Conservation (phyloP, 495 filamentous ascomycete genomes). For the Penicillium silybi region DNA sequence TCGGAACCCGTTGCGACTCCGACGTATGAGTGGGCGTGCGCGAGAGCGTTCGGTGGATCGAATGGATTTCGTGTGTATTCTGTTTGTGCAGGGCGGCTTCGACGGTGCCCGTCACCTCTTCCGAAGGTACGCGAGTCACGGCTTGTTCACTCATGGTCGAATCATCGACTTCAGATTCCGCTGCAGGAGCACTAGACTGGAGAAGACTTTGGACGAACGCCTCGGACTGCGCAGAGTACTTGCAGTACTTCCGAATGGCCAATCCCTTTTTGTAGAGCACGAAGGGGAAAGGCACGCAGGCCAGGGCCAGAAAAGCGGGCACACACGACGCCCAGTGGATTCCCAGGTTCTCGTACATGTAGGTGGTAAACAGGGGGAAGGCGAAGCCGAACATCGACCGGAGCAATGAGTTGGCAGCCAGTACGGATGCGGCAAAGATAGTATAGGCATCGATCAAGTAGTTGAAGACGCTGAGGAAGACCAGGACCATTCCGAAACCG, state of each 20-base stretch:
- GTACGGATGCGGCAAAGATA: slow-evolving; percentile 67
- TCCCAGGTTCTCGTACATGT: slow-evolving; percentile 65
- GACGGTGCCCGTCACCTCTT: slow-evolving; percentile 4
- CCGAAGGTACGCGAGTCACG: slow-evolving; percentile 1
- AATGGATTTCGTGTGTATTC: slow-evolving; percentile 1
- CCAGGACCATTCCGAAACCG: slow-evolving; percentile 62
- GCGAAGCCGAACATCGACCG: slow-evolving; percentile 61
- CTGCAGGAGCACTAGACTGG: background rate
- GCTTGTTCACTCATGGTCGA: background rate
- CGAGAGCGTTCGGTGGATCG: slow-evolving; percentile 10
- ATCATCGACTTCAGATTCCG: background rate
- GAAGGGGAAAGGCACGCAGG: slow-evolving; percentile 68
- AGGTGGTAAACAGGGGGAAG: slow-evolving; percentile 70
- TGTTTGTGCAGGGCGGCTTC: slow-evolving; percentile 9
- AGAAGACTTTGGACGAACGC: slow-evolving; percentile 29
- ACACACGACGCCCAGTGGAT: slow-evolving; percentile 70
- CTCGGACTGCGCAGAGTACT: slow-evolving; percentile 53
- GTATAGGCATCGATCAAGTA: slow-evolving; percentile 71
- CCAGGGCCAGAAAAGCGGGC: slow-evolving; percentile 67
- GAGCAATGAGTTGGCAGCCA: slow-evolving; percentile 67
- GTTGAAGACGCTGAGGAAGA: slow-evolving; percentile 65
- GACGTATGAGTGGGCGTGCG: slow-evolving; percentile 17
- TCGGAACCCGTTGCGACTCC: slow-evolving; percentile 14
- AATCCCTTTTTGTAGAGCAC: slow-evolving; percentile 67
- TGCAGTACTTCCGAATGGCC: slow-evolving; percentile 59